A percentile compares a stretch with the other conserved stretches of the same genome.
Conservation (phyloP, 2,329 filamentous ascomycete genomes). For the Fusarium virguliforme region DNA sequence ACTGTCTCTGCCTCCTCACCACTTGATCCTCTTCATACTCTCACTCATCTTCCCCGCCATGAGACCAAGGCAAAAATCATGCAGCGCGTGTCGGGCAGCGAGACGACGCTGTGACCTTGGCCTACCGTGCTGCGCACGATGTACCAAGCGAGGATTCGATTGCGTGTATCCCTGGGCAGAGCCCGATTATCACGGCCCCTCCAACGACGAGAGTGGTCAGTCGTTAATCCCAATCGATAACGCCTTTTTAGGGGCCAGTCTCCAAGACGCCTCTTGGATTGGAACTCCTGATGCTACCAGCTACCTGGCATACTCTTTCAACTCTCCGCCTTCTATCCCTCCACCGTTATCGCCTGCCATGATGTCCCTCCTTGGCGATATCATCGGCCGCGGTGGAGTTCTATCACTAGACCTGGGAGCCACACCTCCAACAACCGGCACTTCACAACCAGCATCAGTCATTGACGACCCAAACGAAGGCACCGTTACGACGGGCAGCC, state of each 20-base stretch:
- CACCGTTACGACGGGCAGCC: slow-evolving; percentile 18
- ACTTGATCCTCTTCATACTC: no score
- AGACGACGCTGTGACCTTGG: slow-evolving; percentile 32
- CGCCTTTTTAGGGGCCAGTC: not conserved
- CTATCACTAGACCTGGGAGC: slow-evolving; percentile 5
- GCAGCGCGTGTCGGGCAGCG: slow-evolving; percentile 23
- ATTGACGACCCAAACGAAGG: not conserved
- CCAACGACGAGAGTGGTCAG: not conserved
- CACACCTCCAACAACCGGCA: not conserved
- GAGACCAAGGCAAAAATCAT: slow-evolving; percentile 26
- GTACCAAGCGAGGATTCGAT: slow-evolving; percentile 12
- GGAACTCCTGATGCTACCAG: not conserved
- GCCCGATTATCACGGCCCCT: not conserved
- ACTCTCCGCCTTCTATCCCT: slow-evolving; percentile 1
- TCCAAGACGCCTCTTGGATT: slow-evolving; percentile 6
- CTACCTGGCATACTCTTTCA: not conserved
- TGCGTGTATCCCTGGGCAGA: slow-evolving; percentile 24
- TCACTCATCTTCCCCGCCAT: not conserved
- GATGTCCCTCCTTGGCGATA: slow-evolving; percentile 19
- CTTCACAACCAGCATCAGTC: not conserved
- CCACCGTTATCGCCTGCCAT: slow-evolving; percentile 13
- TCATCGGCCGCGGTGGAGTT: not conserved
- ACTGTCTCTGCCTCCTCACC: not conserved
- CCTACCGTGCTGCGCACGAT: slow-evolving; percentile 25
- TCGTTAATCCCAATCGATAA: not conserved